phyloP scores from a whole-genome alignment of 139 green algal species.

The Closterium sp. region DNA sequence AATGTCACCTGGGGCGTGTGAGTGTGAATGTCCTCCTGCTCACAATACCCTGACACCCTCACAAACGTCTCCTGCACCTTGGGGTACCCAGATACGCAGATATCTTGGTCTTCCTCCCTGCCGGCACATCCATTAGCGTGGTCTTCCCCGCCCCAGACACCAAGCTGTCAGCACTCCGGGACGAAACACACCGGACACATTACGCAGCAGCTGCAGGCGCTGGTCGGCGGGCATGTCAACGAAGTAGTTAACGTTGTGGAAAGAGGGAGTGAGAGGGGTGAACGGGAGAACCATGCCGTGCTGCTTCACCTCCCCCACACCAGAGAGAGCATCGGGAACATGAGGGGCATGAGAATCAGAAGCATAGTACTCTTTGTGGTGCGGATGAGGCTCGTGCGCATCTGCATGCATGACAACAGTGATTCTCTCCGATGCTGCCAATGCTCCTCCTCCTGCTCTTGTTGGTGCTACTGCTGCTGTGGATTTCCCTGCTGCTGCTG shows the following conservation, averaged over 20 bases:
- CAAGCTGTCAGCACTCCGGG: too few species aligned
- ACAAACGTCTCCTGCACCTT: slow-evolving; percentile 61
- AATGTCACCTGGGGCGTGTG: slow-evolving; percentile 25
- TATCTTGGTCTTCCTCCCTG: slow-evolving; percentile 45
- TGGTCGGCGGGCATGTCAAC: slow-evolving; percentile 23
- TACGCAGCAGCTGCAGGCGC: too few species aligned
- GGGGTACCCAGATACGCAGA: slow-evolving; percentile 60
- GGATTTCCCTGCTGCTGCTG: too few species aligned
- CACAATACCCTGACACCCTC: slow-evolving; percentile 57
- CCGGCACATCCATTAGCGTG: slow-evolving; percentile 19
- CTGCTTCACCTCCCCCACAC: not conserved
- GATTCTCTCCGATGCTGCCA: too few species aligned
- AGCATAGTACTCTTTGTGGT: too few species aligned
- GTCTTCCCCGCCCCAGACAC: slow-evolving; percentile 21
- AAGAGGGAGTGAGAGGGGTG: slow-evolving; percentile 6
- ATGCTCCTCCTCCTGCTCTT: too few species aligned
- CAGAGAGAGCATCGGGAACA: too few species aligned
- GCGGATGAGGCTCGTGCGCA: too few species aligned
- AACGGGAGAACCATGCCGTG: slow-evolving; percentile 36
- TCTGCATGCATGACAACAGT: too few species aligned
- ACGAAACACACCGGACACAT: too few species aligned
- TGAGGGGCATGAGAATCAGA: not conserved
- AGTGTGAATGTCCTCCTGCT: slow-evolving; percentile 21
- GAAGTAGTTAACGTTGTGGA: slow-evolving; percentile 28
- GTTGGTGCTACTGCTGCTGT: too few species aligned